Evolutionary conservation across 345 rosid genomes (phyloP), one percentile per base, ranked within the genome.

Genomic region (Moringa oleifera): DNA sequence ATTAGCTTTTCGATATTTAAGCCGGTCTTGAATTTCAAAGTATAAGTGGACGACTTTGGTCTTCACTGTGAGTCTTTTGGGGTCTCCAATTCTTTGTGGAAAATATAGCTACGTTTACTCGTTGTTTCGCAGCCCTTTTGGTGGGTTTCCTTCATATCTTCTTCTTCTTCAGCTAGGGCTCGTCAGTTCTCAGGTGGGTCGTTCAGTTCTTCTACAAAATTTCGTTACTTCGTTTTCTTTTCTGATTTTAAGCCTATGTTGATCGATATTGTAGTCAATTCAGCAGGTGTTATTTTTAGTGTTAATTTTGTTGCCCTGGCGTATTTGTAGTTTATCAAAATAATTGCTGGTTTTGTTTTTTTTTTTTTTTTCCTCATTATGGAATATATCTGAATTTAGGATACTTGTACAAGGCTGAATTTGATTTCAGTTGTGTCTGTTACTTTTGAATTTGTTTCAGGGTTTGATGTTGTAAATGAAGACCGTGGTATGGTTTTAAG

Each of bases 131-230:
- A n/a, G 2, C 9, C 53, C 60, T 62, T 68, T 56, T 57, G 18
- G 51, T 18, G 22, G 41, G 25, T 53, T 41, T 56, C 58, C 68
- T 66, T 41, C 17, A 5, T 41, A 41, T 15, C 37, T 33, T 33
- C 37, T 41, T 77, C 71, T 60, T 63, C 31, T 21, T 62, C 50
- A 16, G 59, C 41, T 33, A 0, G 61, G 49, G 2, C 25, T 18
- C 33, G 9, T 65, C 45, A 58, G 65, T 58, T 57, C 50, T 63
- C 65, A 71, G 79, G 77, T 76, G 66, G 59, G 71, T 61, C 16
- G 67, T 54, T 25, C 47, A 54, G 13, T 45, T 60, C 25, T 33
- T 20, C 19, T 58, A 2, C 57, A 13, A 58, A 59, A 21, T 7
- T 58, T 50, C 13, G 6, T n/a, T 56, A 2, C 46, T 56, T 5